These are phyloP conservation scores for Xylaria hypoxylon DNA, from an alignment of 2,329 filamentous ascomycete species.

Conservation along the genomic window DNA sequence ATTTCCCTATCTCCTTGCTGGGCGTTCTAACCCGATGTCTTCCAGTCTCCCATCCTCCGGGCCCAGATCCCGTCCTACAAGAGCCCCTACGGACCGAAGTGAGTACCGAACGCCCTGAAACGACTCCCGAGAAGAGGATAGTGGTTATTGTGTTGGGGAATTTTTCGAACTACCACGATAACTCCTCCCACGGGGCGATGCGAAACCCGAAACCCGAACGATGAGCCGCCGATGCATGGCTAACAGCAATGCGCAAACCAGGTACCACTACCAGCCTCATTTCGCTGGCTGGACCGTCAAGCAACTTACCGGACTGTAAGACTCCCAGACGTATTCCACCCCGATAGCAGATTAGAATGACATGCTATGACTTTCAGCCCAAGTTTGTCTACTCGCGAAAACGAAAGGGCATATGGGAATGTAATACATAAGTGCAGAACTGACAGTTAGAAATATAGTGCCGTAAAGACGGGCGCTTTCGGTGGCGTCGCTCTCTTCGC, in stretches of 20 bases:
- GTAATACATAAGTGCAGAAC: background rate
- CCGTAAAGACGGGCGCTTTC: conserved; percentile 64
- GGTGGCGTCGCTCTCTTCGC: conserved; percentile 68
- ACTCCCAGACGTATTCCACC: conserved; percentile 34
- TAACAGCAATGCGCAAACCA: conserved; percentile 49
- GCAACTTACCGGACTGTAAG: conserved; percentile 65
- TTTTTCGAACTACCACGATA: background rate
- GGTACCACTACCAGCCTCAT: conserved; percentile 70
- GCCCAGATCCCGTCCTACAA: conserved; percentile 62
- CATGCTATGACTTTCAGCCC: background rate
- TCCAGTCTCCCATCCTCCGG: conserved; percentile 61
- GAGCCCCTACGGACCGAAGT: conserved; percentile 76
- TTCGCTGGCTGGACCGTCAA: conserved; percentile 64
- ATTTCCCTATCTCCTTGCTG: background rate
- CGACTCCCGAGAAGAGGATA: background rate
- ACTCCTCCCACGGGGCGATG: conserved; percentile 1
- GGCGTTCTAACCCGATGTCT: conserved; percentile 22
- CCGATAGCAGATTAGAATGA: background rate
- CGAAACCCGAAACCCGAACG: background rate
- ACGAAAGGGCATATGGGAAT: background rate
- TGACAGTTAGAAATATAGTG: conserved; percentile 54
- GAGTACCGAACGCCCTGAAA: conserved; percentile 53
- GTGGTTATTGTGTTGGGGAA: background rate
- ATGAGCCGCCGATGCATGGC: conserved; percentile 12
- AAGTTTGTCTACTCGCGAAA: background rate